phyloP scores from a whole-genome alignment of 805 yeast species.

The Pichia heedii region DNA sequence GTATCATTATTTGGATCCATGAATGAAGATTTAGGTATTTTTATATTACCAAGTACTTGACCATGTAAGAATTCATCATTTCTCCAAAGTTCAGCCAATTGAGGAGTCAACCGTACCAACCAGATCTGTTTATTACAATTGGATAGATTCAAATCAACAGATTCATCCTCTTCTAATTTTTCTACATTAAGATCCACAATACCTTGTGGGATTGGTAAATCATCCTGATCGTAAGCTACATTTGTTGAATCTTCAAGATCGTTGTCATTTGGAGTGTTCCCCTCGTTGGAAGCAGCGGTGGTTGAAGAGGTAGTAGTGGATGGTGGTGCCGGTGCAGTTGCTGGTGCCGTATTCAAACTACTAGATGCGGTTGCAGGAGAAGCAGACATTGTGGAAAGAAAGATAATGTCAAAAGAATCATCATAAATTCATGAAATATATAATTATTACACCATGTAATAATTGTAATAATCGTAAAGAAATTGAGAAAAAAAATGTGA shows the following conservation, averaged over 20 bases:
- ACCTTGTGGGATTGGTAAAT: conserved; percentile 27
- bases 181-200: conserved; percentile 28
- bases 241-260: conserved; percentile 12
- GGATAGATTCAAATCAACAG: conserved; percentile 66
- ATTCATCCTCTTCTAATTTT: conserved; percentile 42
- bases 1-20: not conserved
- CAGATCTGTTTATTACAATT: conserved; percentile 68
- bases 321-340: not conserved
- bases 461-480: no score
- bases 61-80: conserved; percentile 56
- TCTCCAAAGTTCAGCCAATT: conserved; percentile 75
- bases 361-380: not conserved
- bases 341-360: no score
- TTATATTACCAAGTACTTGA: conserved; percentile 69
- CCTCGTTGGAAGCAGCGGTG: no score
- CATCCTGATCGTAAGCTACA: conserved; percentile 24
- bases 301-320: not conserved
- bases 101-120: conserved; percentile 86
- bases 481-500: no score
- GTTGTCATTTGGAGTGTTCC: no score
- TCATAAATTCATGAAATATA: no score
- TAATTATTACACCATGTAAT: no score
- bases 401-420: no score
- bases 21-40: conserved; percentile 42
- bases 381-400: not conserved